These are phyloP conservation scores for Mycena venus DNA, from an alignment of 768 basidiomycete species.

Conservation along the genomic window DNA sequence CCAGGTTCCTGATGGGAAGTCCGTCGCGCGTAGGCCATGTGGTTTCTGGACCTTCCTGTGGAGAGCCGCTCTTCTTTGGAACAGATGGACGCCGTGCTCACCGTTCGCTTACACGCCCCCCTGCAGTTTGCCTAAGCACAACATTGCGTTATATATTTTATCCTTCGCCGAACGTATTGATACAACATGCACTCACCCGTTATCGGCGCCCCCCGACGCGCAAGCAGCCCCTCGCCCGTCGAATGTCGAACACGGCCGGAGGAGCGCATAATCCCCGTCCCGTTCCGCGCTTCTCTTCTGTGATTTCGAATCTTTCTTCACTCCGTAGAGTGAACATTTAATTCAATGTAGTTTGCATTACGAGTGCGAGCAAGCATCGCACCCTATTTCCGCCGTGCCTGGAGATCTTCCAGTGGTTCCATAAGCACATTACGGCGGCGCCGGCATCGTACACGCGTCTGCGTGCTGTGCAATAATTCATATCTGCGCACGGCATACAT, in stretches of 20 bases:
- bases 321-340: not conserved
- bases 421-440: not conserved
- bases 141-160: no score
- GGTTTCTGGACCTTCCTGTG: not conserved
- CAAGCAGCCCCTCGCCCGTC: no score
- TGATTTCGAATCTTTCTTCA: not conserved
- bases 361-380: not conserved
- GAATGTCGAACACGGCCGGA: no score
- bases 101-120: not conserved
- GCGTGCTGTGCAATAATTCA: not conserved
- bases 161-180: no score
- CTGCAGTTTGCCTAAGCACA: no score
- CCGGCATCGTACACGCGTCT: not conserved
- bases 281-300: not conserved
- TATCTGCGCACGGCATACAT: not conserved
- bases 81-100: not conserved
- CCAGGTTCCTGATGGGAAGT: not conserved
- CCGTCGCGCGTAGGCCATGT: not conserved
- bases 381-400: not conserved
- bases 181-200: no score
- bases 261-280: not conserved
- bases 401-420: not conserved
- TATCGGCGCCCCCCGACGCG: no score
- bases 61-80: not conserved
- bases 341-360: not conserved